Base-by-base conservation (phyloP, 129 eudicot species). In the Calendula officinalis region DNA sequence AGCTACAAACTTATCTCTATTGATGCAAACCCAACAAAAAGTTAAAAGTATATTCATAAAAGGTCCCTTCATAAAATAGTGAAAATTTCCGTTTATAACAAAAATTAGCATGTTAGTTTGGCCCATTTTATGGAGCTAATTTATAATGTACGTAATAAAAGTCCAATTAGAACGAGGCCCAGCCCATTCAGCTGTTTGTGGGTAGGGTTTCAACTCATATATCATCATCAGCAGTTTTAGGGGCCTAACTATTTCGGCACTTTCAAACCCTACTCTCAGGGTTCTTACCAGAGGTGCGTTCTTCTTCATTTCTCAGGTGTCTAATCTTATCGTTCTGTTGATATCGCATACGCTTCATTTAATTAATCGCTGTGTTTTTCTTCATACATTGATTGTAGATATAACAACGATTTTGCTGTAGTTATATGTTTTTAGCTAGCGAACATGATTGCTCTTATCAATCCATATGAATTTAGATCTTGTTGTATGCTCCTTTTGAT, bases 231-330 rank as follows among this genome's bases (percentile, higher is more conserved):
- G 43, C 52, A 46, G 14, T 46, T 34, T 55, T 13, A n/a, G 36
- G 9, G 27, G 36, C 43, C 3, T 1, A 66, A 17, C 54, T 8
- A 53, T 8, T 13, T 56, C 72, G 78, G 72, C 78, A 66, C 67
- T 73, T 22, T 55, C 7, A 56, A 73, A 66, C 78, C 78, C 78
- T 65, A 65, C 6, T 64, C 11, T 12, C 53, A 73, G 78, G 78
- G 78, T 73, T 57, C 67, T 38, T 47, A 47, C 59, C 15, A 42
- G 32, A 73, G 78, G 78, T 73, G 56, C 50, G 37, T 13, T 73
- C 38, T 73, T 53, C 57, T 55, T 38, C 56, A 38, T 17, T 40
- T 64, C 11, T 56, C n/a, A 3, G 5, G 30, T 14, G 5, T 41
- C 49, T 38, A 7, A 49, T n/a, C 56, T 35, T 54, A 7, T 30